phyloP scores from a whole-genome alignment of 345 rosid genomes.

The Cardiospermum halicacabum region DNA sequence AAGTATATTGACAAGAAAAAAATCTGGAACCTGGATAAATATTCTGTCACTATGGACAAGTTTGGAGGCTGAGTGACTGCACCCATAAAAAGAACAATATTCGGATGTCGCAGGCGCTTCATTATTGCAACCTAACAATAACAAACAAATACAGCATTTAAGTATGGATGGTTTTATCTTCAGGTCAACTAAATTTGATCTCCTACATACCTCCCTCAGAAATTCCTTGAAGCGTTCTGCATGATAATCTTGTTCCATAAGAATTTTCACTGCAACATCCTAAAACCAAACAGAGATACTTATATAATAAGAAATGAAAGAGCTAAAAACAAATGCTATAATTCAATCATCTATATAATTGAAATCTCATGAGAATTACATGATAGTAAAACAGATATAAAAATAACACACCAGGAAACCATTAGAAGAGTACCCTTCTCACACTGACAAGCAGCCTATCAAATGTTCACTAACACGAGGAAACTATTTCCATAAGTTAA shows the following conservation, averaged over 20 bases:
- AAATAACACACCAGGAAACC: not conserved
- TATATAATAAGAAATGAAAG: not conserved
- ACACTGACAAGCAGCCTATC: not conserved
- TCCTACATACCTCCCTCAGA: conserved; percentile 75
- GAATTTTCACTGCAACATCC: conserved; percentile 99
- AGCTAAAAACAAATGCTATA: not conserved
- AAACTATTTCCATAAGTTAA: not conserved
- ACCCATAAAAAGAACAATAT: conserved; percentile 99
- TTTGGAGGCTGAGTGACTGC: conserved; percentile 97
- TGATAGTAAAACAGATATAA: not conserved
- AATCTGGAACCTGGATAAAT: conserved; percentile 76
- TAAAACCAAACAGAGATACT: conserved; percentile 26
- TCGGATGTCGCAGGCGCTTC: conserved; percentile 98
- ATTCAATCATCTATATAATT: not conserved
- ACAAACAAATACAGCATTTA: conserved; percentile 19
- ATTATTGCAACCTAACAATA: conserved; percentile 82
- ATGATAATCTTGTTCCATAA: conserved; percentile 98
- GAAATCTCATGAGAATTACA: not conserved
- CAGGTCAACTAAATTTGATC: conserved; percentile 8
- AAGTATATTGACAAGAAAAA: not conserved
- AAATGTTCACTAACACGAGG: not conserved
- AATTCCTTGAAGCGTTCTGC: conserved; percentile 85
- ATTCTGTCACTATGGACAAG: conserved; percentile 96
- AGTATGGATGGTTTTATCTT: not conserved
- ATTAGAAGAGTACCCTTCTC: not conserved